Evolutionary conservation across 192 early-diverging fungal species (phyloP).

Genomic region (Haplosporangium gracile): DNA sequence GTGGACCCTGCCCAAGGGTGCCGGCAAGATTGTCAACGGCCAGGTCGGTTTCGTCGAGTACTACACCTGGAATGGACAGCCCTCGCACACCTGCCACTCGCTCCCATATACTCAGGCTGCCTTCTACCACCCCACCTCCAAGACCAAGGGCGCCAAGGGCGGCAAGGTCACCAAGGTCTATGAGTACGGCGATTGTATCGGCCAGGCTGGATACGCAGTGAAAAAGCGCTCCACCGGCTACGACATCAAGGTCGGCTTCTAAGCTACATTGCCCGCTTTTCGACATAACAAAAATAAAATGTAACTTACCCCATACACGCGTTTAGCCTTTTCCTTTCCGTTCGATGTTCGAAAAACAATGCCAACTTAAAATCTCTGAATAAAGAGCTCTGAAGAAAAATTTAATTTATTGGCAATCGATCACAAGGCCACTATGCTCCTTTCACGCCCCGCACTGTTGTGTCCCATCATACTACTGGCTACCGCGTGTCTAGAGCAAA

Average conservation of each 20-base stretch:
- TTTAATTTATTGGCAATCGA: too few relatives aligned
- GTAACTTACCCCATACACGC: too few relatives aligned
- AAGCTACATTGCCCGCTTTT: background rate
- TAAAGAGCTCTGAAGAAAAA: too few relatives aligned
- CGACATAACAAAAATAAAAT: too few relatives aligned
- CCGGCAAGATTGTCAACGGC: constrained; percentile 15
- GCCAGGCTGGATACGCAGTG: constrained; percentile 5
- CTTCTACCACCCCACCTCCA: constrained; percentile 24
- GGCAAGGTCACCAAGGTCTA: constrained; percentile 12
- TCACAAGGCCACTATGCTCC: too few relatives aligned
- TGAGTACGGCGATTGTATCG: constrained; percentile 21
- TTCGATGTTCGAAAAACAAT: too few relatives aligned
- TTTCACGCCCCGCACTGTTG: too few relatives aligned
- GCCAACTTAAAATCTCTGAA: too few relatives aligned
- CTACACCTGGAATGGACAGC: constrained; percentile 15
- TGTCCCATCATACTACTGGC: too few relatives aligned
- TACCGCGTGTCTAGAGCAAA: too few relatives aligned
- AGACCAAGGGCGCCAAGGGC: background rate
- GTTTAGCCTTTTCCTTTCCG: too few relatives aligned
- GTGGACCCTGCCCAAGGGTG: constrained; percentile 20
- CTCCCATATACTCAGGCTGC: constrained; percentile 21
- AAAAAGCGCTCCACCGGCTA: background rate
- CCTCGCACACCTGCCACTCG: constrained; percentile 7
- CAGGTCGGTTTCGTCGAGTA: constrained; percentile 30
- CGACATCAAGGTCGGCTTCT: constrained; percentile 24